phyloP scores from a whole-genome alignment of 768 basidiomycete species.

The Chalciporus chontae region DNA sequence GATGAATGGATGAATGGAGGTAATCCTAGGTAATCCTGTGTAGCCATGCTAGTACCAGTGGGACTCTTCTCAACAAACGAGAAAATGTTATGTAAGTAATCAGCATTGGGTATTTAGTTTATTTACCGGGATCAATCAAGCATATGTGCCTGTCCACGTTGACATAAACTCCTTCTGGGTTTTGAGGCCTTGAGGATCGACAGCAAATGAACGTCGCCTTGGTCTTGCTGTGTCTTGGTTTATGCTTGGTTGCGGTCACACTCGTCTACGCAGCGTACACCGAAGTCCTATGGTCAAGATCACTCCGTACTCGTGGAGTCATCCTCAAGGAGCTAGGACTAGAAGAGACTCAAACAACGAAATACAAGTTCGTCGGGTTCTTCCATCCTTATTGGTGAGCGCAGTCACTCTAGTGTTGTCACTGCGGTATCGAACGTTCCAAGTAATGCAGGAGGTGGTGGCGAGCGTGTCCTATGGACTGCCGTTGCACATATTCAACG shows the following conservation, averaged over 20 bases:
- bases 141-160: too few species aligned
- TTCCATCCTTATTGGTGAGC: slow-evolving; percentile 96
- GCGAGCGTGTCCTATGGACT: slow-evolving; percentile 94
- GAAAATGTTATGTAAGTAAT: too few species aligned
- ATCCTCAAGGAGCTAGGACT: slow-evolving; percentile 21
- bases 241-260: slow-evolving; percentile 6
- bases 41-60: too few species aligned
- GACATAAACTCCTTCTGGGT: not conserved
- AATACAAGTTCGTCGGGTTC: slow-evolving; percentile 61
- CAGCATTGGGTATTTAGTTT: too few species aligned
- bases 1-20: too few species aligned
- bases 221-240: slow-evolving; percentile 15
- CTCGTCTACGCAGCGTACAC: slow-evolving; percentile 27
- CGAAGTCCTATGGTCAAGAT: slow-evolving; percentile 17
- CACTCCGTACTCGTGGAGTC: slow-evolving; percentile 14
- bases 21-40: slow-evolving; percentile 12
- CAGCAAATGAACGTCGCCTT: slow-evolving; percentile 11
- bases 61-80: too few species aligned
- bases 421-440: slow-evolving; percentile 15
- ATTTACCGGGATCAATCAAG: too few species aligned
- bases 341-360: not conserved
- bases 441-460: slow-evolving; percentile 96
- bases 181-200: not conserved
- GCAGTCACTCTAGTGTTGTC: not conserved
- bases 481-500: slow-evolving; percentile 77